These are phyloP conservation scores for Rhodocollybia butyracea DNA, from an alignment of 768 basidiomycete species.

Conservation along the genomic window DNA sequence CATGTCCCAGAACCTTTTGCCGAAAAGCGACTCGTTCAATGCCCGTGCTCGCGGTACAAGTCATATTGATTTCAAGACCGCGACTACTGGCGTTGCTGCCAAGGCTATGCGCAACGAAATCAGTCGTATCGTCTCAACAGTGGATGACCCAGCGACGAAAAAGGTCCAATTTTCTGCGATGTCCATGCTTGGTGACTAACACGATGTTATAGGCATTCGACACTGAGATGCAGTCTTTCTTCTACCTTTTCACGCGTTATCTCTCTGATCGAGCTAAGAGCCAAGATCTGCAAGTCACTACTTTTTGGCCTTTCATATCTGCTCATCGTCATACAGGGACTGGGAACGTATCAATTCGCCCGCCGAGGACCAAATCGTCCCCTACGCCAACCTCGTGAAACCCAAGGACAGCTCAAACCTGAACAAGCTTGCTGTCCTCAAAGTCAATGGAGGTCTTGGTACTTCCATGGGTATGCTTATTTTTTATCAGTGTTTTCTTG, in stretches of 20 bases:
- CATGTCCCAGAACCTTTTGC: slow-evolving; percentile 58
- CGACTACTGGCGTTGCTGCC: slow-evolving; percentile 88
- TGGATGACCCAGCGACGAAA: slow-evolving; percentile 75
- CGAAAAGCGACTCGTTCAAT: slow-evolving; percentile 64
- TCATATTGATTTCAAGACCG: slow-evolving; percentile 97
- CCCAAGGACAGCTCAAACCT: slow-evolving; percentile 61
- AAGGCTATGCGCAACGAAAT: slow-evolving; percentile 99
- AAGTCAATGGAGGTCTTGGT: slow-evolving; percentile 92
- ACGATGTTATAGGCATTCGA: slow-evolving; percentile 69
- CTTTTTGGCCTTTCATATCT: slow-evolving; percentile 6
- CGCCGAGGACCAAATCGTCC: slow-evolving; percentile 79
- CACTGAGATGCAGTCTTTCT: slow-evolving; percentile 95
- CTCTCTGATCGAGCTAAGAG: slow-evolving; percentile 84
- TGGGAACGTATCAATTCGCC: slow-evolving; percentile 92
- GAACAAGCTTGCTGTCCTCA: slow-evolving; percentile 92
- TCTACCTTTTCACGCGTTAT: slow-evolving; percentile 94
- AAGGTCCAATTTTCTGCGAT: slow-evolving; percentile 50
- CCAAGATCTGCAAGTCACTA: slow-evolving; percentile 70
- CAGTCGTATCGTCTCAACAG: slow-evolving; percentile 84
- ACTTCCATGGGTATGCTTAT: slow-evolving; percentile 76
- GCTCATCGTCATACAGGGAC: slow-evolving; percentile 43
- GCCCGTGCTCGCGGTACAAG: slow-evolving; percentile 72
- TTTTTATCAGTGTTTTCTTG: neutral
- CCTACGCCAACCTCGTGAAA: slow-evolving; percentile 70
- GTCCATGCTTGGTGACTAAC: slow-evolving; percentile 18